Evolutionary conservation across 441 rosid genomes (phyloP).

Genomic region (Arabidopsis lyrata): DNA sequence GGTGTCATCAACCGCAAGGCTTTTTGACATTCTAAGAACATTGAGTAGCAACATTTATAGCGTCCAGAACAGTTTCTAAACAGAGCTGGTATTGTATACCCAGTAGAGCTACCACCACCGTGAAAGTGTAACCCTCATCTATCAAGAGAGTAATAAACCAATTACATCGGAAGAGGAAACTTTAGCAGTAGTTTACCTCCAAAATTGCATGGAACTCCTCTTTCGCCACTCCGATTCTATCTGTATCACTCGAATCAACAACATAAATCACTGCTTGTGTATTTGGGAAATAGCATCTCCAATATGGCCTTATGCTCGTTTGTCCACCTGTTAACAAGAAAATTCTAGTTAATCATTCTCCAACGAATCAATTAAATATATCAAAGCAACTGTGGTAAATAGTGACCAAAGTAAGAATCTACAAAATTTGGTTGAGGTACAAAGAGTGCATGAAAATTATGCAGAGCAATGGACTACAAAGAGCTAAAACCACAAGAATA

Average conservation of each 20-base stretch:
- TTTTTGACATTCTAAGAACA: background rate
- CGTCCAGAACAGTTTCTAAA: conserved; percentile 2
- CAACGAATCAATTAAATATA: background rate
- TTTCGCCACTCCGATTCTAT: conserved; percentile 81
- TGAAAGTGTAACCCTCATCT: background rate
- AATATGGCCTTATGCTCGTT: conserved; percentile 78
- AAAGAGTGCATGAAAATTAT: conserved; percentile 5
- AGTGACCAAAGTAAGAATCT: background rate
- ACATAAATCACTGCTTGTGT: conserved; percentile 96
- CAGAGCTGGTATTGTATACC: background rate
- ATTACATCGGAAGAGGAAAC: background rate
- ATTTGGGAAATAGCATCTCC: conserved; percentile 98
- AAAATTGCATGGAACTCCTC: conserved; percentile 95
- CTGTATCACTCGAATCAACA: conserved; percentile 93
- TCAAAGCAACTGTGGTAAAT: background rate
- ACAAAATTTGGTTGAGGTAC: background rate
- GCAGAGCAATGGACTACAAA: background rate
- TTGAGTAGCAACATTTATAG: background rate
- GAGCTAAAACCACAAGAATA: background rate
- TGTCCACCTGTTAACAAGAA: conserved; percentile 46
- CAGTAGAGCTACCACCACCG: background rate
- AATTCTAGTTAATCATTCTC: conserved; percentile 22
- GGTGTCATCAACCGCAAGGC: background rate
- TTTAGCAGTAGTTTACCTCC: conserved; percentile 59
- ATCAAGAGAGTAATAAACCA: background rate